Conservation (phyloP, 1,284 basidiomycete species). For the Leccinum pseudoinsigne region DNA sequence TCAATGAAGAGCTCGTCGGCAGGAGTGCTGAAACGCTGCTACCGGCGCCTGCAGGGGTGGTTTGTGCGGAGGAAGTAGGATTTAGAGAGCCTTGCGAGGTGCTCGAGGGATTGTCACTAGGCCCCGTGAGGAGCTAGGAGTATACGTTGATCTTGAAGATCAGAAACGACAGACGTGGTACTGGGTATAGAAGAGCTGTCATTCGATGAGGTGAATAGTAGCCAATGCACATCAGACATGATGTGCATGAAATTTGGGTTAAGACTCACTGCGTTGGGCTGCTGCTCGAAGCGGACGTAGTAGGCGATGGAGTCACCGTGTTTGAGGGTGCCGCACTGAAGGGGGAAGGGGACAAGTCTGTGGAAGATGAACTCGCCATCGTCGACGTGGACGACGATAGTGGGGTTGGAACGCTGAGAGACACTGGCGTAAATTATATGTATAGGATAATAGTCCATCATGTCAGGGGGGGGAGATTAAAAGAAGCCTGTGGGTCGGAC, state of each 20-base stretch:
- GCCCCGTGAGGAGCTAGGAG: neutral
- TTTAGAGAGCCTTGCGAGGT: neutral
- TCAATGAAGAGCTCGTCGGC: conserved; percentile 37
- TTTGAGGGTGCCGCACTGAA: neutral
- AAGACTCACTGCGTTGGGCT: conserved; percentile 4
- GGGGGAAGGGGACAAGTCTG: neutral
- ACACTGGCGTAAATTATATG: neutral
- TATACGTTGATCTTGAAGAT: neutral
- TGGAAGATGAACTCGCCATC: conserved; percentile 1
- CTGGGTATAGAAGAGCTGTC: neutral
- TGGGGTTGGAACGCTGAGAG: neutral
- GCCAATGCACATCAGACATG: neutral
- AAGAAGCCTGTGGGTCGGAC: neutral
- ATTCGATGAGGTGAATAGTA: conserved; percentile 1
- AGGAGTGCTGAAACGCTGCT: conserved; percentile 42
- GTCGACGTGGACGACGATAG: neutral
- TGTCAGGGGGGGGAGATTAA: too few species aligned
- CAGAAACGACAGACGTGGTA: neutral
- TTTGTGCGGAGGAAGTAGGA: neutral
- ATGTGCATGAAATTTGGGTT: neutral
- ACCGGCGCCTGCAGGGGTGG: conserved; percentile 16
- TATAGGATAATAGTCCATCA: neutral
- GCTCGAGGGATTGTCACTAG: neutral
- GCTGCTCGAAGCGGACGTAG: neutral
- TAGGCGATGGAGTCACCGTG: neutral